Base-by-base conservation (phyloP, 106 monocot genomes). In the Acorus calamus region DNA sequence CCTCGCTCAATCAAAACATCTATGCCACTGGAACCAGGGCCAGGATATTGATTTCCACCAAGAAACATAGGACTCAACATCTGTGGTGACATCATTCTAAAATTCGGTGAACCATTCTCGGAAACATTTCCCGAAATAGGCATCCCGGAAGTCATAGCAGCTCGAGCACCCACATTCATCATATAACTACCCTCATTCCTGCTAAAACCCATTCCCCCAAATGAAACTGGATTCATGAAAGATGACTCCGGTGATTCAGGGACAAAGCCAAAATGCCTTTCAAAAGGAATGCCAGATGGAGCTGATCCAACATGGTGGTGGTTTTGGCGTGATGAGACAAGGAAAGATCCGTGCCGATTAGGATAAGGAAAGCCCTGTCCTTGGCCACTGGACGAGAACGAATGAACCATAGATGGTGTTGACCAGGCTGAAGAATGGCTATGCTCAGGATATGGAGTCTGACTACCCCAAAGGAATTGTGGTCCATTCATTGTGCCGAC, bases 401-500 rank as follows among this genome's bases (percentile, higher is more conserved):
- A 72, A 55, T 53, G 65, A 4, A 80, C 78, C 50, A 56, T 49
- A 45, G 77, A 53, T 55, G 66, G 64, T 11, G 71, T 50, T 28
- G 70, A 75, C 87, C 84, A 88, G 64, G 66, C 60, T 57, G 68
- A 77, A 63, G 86, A 63, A 52, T 69, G 75, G 6, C 61, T 6
- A 66, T 66, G 59, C 43, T 84, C 79, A 7, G 72, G 44, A 42
- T 69, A 78, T 53, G 65, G 51, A 66, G 50, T 64, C 46, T 76
- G 70, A 73, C 70, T 84, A n/a, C 81, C 86, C 92, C 92, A 92
- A 9, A 84, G 81, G 63, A 87, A 87, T 46, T 87, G 87, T 2
- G 87, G 57, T 55, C 84, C 79, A 65, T 51, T 77, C 67, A 87
- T 14, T 52, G 72, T 72, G 60, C 79, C 79, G 50, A 28, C 28